phyloP scores from a whole-genome alignment of 2,329 filamentous ascomycete species.

The Colletotrichum zoysiae region DNA sequence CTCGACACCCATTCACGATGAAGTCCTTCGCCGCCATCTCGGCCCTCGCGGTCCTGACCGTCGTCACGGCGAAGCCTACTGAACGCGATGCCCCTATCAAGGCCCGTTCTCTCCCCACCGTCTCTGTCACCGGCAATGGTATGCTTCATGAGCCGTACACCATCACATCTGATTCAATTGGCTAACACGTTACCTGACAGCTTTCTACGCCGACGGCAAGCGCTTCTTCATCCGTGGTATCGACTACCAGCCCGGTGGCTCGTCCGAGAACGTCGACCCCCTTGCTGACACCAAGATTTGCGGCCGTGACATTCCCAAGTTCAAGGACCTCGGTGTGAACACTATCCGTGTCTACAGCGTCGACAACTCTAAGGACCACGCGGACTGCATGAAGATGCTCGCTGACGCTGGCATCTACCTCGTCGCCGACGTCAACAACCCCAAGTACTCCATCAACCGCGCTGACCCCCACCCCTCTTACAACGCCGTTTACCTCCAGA shows the following conservation, averaged over 20 bases:
- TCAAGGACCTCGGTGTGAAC: slow-evolving; percentile 90
- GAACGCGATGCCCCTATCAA: slow-evolving; percentile 62
- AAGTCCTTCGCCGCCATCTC: slow-evolving; percentile 61
- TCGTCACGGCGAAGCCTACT: slow-evolving; percentile 64
- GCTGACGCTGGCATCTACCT: slow-evolving; percentile 91
- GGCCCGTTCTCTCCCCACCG: slow-evolving; percentile 62
- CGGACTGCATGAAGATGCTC: slow-evolving; percentile 85
- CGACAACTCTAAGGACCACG: slow-evolving; percentile 83
- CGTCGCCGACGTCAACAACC: slow-evolving; percentile 91
- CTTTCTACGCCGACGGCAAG: slow-evolving; percentile 65
- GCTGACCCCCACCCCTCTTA: slow-evolving; percentile 80
- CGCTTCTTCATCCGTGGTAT: slow-evolving; percentile 73
- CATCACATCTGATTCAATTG: slow-evolving; percentile 34
- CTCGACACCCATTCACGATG: slow-evolving; percentile 55
- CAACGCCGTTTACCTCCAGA: slow-evolving; percentile 86
- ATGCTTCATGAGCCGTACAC: slow-evolving; percentile 32
- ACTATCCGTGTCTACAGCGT: slow-evolving; percentile 93
- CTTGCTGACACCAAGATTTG: slow-evolving; percentile 79
- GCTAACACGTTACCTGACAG: slow-evolving; percentile 52
- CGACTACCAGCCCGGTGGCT: slow-evolving; percentile 74
- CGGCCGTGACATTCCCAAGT: slow-evolving; percentile 83
- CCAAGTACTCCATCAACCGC: slow-evolving; percentile 89
- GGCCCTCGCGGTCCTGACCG: slow-evolving; percentile 60
- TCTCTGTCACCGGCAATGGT: slow-evolving; percentile 71
- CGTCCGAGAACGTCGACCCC: slow-evolving; percentile 73